Percentiles rank a stretch among this genome's conserved stretches.
phyloP scores from a whole-genome alignment of 768 basidiomycete genomes.

The Dictyophora rubrovolvata region DNA sequence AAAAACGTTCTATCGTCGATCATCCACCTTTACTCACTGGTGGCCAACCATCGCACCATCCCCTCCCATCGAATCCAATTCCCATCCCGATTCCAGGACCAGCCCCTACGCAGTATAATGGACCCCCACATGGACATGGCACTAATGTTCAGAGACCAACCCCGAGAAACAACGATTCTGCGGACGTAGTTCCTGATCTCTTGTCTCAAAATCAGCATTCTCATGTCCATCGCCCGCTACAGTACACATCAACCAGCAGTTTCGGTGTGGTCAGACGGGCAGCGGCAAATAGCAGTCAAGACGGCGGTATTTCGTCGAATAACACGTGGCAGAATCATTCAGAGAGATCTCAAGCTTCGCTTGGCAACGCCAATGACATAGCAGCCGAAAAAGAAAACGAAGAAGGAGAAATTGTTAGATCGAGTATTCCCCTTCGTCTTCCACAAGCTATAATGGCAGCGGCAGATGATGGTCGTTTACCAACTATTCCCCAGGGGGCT shows the following conservation, averaged over 20 bases:
- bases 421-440: constrained; percentile 4
- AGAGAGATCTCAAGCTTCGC: background rate
- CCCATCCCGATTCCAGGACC: background rate
- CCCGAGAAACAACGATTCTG: background rate
- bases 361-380: background rate
- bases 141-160: background rate
- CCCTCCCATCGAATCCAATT: background rate
- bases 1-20: constrained; percentile 9
- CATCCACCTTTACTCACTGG: background rate
- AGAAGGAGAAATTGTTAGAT: constrained; percentile 1
- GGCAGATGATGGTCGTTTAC: background rate
- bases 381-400: background rate
- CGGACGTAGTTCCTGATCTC: constrained; percentile 1
- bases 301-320: background rate
- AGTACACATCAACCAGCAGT: constrained; percentile 35
- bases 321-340: background rate
- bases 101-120: background rate
- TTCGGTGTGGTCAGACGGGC: constrained; percentile 15
- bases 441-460: background rate
- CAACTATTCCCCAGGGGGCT: background rate
- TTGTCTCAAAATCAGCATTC: background rate
- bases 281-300: background rate
- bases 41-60: background rate
- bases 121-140: background rate
- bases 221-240: constrained; percentile 16